Evolutionary conservation across 2,329 filamentous ascomycete species (phyloP), one percentile per base, ranked within the genome.

Genomic region (Davidsoniella eucalypti): DNA sequence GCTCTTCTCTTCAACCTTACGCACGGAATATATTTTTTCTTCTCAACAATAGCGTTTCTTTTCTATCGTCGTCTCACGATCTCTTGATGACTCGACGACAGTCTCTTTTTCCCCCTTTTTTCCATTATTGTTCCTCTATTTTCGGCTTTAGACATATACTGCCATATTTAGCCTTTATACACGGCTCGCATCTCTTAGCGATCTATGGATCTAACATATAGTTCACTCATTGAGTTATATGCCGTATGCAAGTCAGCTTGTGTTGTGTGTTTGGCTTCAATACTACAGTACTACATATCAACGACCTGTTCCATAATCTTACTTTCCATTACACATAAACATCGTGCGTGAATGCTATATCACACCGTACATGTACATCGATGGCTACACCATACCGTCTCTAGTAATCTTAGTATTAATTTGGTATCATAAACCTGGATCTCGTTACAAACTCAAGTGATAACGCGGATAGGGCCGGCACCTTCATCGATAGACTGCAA

Each of bases 391-490:
- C 29, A 33, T 33, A 12, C 7, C 29, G 4, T 33, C 29, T 33
- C 3, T 12, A 12, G 12, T 33, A 10, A 33, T 33, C 29, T 33
- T 33, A 12, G 29, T 33, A 33, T 33, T 0, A 33, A 9, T 12
- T 33, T 33, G 12, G 29, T 33, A 33, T 33, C 6, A 33, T 33
- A 12, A 33, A 33, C 29, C 29, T 33, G 8, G 1, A 33, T 33
- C n/a, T 17, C 16, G 10, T 39, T 17, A 21, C 5, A 44, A 26
- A 36, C 36, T 57, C 43, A 61, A 47, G 54, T 38, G 6, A 76
- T 66, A 21, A 55, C 64, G 56, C 74, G 67, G 45, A 75, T 69
- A 18, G 55, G 58, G 29, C 55, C 64, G 1, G 72, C 72, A 16
- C 70, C 57, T 57, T 72, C 68, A 0, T 33, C 29, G 3, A 33